Conservation (phyloP, 768 basidiomycete genomes). For the Sarcodon sp. region DNA sequence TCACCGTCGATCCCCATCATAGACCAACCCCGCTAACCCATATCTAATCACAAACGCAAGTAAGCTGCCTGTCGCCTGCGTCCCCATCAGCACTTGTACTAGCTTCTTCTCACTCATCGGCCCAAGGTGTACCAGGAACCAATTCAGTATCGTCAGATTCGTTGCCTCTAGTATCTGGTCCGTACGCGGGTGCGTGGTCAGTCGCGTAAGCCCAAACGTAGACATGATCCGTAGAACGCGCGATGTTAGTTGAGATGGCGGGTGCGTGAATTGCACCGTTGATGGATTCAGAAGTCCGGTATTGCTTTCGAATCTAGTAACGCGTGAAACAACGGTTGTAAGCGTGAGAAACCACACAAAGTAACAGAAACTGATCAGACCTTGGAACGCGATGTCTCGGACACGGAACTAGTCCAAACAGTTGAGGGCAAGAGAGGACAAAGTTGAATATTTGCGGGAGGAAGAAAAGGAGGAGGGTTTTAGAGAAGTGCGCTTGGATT, state of each 20-base stretch:
- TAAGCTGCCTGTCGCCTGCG: slow-evolving; percentile 74
- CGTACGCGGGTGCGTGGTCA: slow-evolving; percentile 41
- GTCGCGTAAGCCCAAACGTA: slow-evolving; percentile 48
- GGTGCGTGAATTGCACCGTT: slow-evolving; percentile 41
- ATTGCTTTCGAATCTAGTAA: slow-evolving; percentile 53
- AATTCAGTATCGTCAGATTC: slow-evolving; percentile 88
- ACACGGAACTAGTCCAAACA: slow-evolving; percentile 89
- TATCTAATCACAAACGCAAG: slow-evolving; percentile 83
- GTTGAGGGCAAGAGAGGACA: slow-evolving; percentile 82
- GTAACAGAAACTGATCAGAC: slow-evolving; percentile 26
- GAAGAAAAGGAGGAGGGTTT: slow-evolving; percentile 93
- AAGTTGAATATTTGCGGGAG: slow-evolving; percentile 99
- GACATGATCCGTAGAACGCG: slow-evolving; percentile 49
- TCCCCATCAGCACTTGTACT: slow-evolving; percentile 54
- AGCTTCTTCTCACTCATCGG: slow-evolving; percentile 79
- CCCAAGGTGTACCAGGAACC: slow-evolving; percentile 67
- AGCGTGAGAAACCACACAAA: neutral
- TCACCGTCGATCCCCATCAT: slow-evolving; percentile 82
- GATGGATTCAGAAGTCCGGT: slow-evolving; percentile 77
- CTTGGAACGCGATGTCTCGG: slow-evolving; percentile 89
- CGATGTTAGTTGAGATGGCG: slow-evolving; percentile 41
- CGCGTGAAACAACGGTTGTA: neutral
- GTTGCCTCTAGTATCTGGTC: slow-evolving; percentile 58
- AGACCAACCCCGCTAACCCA: slow-evolving; percentile 78
- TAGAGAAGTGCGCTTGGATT: slow-evolving; percentile 95